Base-by-base conservation (phyloP, 1,139 yeast species). In the Pichia kudriavzevii region DNA sequence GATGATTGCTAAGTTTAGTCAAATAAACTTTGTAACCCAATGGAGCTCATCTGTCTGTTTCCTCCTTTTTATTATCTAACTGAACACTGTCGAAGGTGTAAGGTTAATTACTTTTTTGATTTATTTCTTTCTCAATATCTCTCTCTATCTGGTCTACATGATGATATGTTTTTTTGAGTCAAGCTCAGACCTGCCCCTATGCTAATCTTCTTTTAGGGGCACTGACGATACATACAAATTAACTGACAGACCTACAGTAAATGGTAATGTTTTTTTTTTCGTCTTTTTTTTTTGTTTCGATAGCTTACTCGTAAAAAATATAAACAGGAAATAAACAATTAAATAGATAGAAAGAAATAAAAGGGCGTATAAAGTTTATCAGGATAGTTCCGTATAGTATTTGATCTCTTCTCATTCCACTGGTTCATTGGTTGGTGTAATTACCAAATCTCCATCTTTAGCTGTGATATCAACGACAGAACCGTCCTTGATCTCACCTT, bases 401-500 rank as follows among this genome's bases (percentile, higher is more conserved):
- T n/a, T n/a, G n/a, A n/a, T n/a, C n/a, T n/a, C n/a, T 14, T 21
- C 27, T 6, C 23, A 21, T 22, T 22, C 25, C 4, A 12, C 22
- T 26, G 28, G 26, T 14, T 13, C 28, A 14, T 31, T 17, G 7
- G 19, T 18, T n/a, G n/a, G n/a, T n/a, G n/a, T n/a, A 11, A 31
- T 34, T 2, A 22, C 6, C 11, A 35, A 28, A 26, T 32, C 41
- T n/a, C n/a, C n/a, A 17, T 31, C 38, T 20, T 44, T 31, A 7
- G 20, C 39, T 7, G 38, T 35, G 23, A 46, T 31, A 3, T 34
- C 38, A 3, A 84, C 91, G 2, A 68, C 66, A 51, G 84, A 95
- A 30, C 75, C 79, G 36, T 78, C 74, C 45, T 69, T 70, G 13
- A 91, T 67, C 49, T 80, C 80, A 4, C 96, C 97, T 51, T 76